Percentiles rank a stretch among this genome's conserved stretches.
These are phyloP conservation scores for Phlebiopsis flavidoalba DNA, from an alignment of 768 basidiomycete genomes.

Conservation along the genomic window DNA sequence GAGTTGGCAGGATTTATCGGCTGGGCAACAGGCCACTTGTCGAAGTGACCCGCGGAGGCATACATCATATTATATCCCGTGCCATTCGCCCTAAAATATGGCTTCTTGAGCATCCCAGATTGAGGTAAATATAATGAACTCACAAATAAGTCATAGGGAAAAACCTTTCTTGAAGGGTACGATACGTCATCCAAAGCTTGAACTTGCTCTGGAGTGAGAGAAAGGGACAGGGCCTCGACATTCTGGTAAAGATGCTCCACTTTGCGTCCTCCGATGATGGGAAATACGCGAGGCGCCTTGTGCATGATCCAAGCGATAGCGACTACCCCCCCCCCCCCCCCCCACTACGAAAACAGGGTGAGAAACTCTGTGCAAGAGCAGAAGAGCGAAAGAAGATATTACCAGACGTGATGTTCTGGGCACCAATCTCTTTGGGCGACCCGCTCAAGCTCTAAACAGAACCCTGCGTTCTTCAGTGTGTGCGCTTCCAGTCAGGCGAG, in stretches of 20 bases:
- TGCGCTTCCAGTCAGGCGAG: slow-evolving; percentile 36
- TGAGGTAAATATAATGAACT: slow-evolving; percentile 8
- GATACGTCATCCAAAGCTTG: slow-evolving; percentile 34
- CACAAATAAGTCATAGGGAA: slow-evolving; percentile 28
- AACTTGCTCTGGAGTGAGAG: slow-evolving; percentile 39
- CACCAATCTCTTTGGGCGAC: slow-evolving; percentile 44
- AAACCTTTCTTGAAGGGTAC: slow-evolving; percentile 38
- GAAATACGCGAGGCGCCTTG: slow-evolving; percentile 45
- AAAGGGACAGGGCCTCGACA: slow-evolving; percentile 40
- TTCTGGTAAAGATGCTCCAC: slow-evolving; percentile 43
- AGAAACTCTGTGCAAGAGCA: not conserved
- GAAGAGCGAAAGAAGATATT: not conserved
- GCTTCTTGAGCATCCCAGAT: too few relatives aligned
- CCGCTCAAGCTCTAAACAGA: slow-evolving; percentile 37
- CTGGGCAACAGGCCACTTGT: slow-evolving; percentile 2
- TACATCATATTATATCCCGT: not conserved
- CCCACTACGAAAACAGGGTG: not conserved
- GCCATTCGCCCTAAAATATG: slow-evolving; percentile 20
- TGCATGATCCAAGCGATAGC: slow-evolving; percentile 49
- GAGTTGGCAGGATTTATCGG: not conserved
- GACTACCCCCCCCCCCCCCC: too few relatives aligned
- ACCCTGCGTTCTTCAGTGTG: slow-evolving; percentile 35
- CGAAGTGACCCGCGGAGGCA: slow-evolving; percentile 1
- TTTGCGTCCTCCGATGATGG: slow-evolving; percentile 44
- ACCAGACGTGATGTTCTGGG: not conserved